Evolutionary conservation across 2,329 filamentous ascomycete species (phyloP).

Genomic region (Diaporthe velutina): DNA sequence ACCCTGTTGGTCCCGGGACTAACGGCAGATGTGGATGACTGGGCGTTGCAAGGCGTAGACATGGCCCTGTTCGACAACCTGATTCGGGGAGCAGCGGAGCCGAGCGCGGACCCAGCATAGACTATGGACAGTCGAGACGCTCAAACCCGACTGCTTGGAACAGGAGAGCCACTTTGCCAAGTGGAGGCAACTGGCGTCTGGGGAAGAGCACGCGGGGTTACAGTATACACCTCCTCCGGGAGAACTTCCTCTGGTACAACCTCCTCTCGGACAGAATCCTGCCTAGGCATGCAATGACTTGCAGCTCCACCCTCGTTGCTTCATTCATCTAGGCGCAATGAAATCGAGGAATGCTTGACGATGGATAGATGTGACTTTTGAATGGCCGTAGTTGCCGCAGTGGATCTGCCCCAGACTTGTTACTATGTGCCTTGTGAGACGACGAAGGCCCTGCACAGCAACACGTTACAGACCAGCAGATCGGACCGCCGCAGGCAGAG

Average conservation of each 20-base stretch:
- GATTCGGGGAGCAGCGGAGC: slow-evolving; percentile 9
- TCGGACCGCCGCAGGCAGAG: not conserved
- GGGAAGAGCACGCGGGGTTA: not conserved
- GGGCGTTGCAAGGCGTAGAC: slow-evolving; percentile 48
- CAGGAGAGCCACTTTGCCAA: not conserved
- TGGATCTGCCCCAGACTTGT: not conserved
- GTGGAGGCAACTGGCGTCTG: not conserved
- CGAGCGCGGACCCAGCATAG: not conserved
- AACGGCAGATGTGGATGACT: slow-evolving; percentile 44
- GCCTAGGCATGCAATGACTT: not conserved
- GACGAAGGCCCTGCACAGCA: no score
- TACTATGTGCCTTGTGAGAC: not conserved
- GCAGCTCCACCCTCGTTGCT: not conserved
- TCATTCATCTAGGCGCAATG: not conserved
- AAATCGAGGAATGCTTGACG: not conserved
- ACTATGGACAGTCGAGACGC: not conserved
- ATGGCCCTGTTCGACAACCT: slow-evolving; percentile 45
- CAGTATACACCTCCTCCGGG: not conserved
- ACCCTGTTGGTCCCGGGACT: slow-evolving; percentile 37
- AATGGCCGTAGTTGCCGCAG: not conserved
- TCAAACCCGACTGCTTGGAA: slow-evolving; percentile 8
- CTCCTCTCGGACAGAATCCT: not conserved
- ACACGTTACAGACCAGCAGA: not conserved
- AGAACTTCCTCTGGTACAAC: not conserved
- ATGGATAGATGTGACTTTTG: not conserved